A percentile compares a stretch with the other conserved stretches of the same genome.
Evolutionary conservation across 495 filamentous ascomycete genomes (phyloP).

Genomic region (Chaetomidium leptoderma): DNA sequence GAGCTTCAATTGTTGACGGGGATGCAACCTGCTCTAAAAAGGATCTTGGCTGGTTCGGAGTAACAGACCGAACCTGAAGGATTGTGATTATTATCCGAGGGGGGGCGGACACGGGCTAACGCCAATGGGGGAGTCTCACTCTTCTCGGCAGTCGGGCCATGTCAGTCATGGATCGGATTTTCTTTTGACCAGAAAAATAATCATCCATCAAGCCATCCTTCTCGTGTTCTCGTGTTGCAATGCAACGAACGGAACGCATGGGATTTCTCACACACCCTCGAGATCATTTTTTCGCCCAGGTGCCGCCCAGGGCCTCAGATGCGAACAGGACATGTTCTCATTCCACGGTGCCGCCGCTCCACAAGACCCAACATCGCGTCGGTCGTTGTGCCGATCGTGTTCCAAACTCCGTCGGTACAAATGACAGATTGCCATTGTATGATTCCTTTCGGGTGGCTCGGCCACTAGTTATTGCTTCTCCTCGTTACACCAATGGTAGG

Average conservation of each 20-base stretch:
- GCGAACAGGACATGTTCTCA: too few relatives aligned
- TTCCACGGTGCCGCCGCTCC: too few relatives aligned
- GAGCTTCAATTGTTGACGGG: too few relatives aligned
- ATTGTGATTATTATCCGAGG: slow-evolving; percentile 11
- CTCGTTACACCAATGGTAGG: slow-evolving; percentile 6
- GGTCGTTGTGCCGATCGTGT: too few relatives aligned
- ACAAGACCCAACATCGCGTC: too few relatives aligned
- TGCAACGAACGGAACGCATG: neutral
- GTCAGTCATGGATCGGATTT: slow-evolving; percentile 13
- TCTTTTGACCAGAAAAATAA: too few relatives aligned
- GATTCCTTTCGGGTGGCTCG: neutral
- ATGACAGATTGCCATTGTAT: neutral
- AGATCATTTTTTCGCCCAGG: too few relatives aligned
- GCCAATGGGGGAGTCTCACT: neutral
- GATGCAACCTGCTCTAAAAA: too few relatives aligned
- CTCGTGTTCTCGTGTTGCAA: too few relatives aligned
- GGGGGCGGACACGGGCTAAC: slow-evolving; percentile 2
- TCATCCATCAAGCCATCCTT: too few relatives aligned
- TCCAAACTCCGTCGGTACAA: too few relatives aligned
- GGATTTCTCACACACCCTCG: neutral
- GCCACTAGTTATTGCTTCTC: neutral
- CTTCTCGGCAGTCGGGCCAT: neutral
- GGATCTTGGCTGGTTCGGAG: neutral
- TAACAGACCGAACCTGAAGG: slow-evolving; percentile 2
- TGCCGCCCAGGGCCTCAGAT: too few relatives aligned